Percentiles rank a stretch among this genome's conserved stretches.
These are phyloP conservation scores for Lipomyces starkeyi DNA, from an alignment of 805 yeast species.

Conservation along the genomic window DNA sequence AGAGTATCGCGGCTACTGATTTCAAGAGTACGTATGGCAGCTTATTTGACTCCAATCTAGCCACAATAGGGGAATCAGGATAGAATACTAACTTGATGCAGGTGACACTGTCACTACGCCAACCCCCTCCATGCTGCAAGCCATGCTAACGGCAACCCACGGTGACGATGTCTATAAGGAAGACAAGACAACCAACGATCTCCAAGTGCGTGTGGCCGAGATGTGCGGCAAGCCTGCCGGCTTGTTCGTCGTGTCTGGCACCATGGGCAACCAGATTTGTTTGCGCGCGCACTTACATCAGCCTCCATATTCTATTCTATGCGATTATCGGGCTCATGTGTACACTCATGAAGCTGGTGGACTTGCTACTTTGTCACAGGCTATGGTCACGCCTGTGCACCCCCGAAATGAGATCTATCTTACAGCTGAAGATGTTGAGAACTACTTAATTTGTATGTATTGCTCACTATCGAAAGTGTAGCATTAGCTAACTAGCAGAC, in stretches of 20 bases:
- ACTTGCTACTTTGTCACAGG: slow-evolving; percentile 83
- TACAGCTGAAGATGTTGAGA: slow-evolving; percentile 78
- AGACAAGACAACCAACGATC: slow-evolving; percentile 68
- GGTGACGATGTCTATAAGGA: slow-evolving; percentile 94
- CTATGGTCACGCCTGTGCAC: slow-evolving; percentile 83
- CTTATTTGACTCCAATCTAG: not conserved
- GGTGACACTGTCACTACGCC: slow-evolving; percentile 90
- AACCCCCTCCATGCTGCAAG: slow-evolving; percentile 69
- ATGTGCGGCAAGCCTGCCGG: slow-evolving; percentile 83
- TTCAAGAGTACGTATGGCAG: slow-evolving; percentile 25
- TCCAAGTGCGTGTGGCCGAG: slow-evolving; percentile 68
- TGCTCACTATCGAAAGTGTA: not conserved
- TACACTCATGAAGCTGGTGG: slow-evolving; percentile 91
- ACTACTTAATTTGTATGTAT: slow-evolving; percentile 48
- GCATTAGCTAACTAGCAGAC: slow-evolving; percentile 48
- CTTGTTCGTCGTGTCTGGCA: slow-evolving; percentile 84
- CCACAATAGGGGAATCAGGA: not conserved
- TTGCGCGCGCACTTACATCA: slow-evolving; percentile 74
- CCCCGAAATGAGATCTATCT: slow-evolving; percentile 70
- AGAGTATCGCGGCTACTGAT: slow-evolving; percentile 34
- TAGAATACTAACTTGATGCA: not conserved
- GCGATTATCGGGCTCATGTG: slow-evolving; percentile 87
- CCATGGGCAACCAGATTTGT: slow-evolving; percentile 87
- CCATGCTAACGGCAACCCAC: slow-evolving; percentile 60
- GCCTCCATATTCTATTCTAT: slow-evolving; percentile 84